These are phyloP conservation scores for Parathielavia hyrcaniae DNA, from an alignment of 495 filamentous ascomycete species.

Conservation along the genomic window DNA sequence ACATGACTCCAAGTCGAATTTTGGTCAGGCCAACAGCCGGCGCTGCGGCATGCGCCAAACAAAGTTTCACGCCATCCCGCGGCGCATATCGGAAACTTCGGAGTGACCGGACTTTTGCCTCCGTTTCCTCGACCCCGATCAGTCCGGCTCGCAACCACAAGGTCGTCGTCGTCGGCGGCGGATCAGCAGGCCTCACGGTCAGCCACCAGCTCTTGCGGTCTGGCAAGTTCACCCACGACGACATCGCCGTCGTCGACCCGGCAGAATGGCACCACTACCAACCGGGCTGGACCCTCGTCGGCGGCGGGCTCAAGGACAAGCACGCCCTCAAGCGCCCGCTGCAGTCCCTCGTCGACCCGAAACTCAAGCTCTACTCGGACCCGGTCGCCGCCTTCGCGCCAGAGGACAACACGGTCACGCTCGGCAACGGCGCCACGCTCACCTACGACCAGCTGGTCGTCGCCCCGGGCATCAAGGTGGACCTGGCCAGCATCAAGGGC, in stretches of 20 bases:
- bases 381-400: constrained; percentile 50
- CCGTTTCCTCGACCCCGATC: constrained; percentile 35
- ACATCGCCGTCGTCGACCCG: constrained; percentile 63
- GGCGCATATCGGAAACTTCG: constrained; percentile 15
- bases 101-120: too few species aligned
- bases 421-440: constrained; percentile 52
- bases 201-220: constrained; percentile 57
- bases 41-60: constrained; percentile 4
- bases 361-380: constrained; percentile 56
- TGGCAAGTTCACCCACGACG: constrained; percentile 50
- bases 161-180: constrained; percentile 59
- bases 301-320: constrained; percentile 54
- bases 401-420: constrained; percentile 52
- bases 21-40: constrained; percentile 7
- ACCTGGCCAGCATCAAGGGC: constrained; percentile 52
- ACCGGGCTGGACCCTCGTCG: constrained; percentile 65
- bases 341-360: constrained; percentile 48
- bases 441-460: constrained; percentile 61
- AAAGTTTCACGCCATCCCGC: neutral
- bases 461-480: constrained; percentile 54
- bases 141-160: constrained; percentile 44
- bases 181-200: constrained; percentile 55
- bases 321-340: constrained; percentile 50
- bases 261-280: constrained; percentile 63
- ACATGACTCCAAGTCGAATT: constrained; percentile 11